Evolutionary conservation across 164 flowering plant genomes (phyloP), one percentile per base, ranked within the genome.

Genomic region (Magnolia changhungtana): DNA sequence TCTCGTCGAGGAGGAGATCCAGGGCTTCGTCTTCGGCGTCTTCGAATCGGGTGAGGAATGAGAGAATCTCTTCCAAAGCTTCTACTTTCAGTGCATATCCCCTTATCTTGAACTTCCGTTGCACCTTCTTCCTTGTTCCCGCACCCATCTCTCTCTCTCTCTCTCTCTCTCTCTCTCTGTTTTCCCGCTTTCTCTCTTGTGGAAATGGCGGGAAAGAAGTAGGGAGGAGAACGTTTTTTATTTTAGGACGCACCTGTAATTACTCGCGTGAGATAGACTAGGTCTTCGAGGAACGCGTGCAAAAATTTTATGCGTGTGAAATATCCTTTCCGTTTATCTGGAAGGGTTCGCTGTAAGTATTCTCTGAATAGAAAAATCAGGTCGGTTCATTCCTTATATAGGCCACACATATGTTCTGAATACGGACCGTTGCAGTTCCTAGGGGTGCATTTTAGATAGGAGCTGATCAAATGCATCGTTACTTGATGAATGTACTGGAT

Each of bases 1-100:
- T 86, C 73, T 90, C 87, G 79, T 96, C 98, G 77, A 96, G 91
- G 64, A 94, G 93, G 73, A 94, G 85, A 75, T 94, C 95, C 71
- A 96, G 76, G 81, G 97, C 96, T 67, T 94, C 95, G 74, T 90
- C 92, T 73, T 89, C 89, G 31, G 85, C 89, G 59, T 84, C 90
- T 50, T 71, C 79, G 75, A 87, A 89, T 31, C 80, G 89, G 76
- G 68, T 21, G 67, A 88, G 74, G 86, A 91, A 96, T 37, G 90
- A 83, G 81, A 89, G 83, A 29, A 92, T 81, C 81, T 88, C 89
- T 9, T 91, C 87, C 1, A 92, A 82, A 51, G 98, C 93, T 1
- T 92, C 99, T 7, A 83, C 73, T 76, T 87, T 90, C 23, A 96
- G 85, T 6, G 85, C 81, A 82, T 89, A 92, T 0, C 98, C 94